A percentile compares a stretch with the other conserved stretches of the same genome.
Conservation (phyloP, 345 rosid genomes). For the Populus pruinosa region DNA sequence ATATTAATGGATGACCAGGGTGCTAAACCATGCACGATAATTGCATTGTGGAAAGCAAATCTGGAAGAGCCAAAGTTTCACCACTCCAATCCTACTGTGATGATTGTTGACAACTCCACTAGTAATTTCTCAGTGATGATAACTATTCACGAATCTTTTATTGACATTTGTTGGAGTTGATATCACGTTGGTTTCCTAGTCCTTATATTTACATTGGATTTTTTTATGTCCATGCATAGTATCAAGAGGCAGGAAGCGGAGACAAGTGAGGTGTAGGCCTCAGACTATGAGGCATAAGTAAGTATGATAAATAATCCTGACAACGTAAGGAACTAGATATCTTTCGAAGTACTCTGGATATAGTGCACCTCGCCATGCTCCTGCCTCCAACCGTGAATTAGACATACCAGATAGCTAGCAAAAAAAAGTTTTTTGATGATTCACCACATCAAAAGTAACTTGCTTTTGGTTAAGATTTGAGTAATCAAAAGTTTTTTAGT, state of each 20-base stretch:
- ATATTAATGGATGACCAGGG: slow-evolving; percentile 50
- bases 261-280: slow-evolving; percentile 68
- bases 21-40: slow-evolving; percentile 69
- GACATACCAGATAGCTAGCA: neutral
- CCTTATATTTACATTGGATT: slow-evolving; percentile 37
- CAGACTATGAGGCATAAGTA: slow-evolving; percentile 58
- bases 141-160: neutral
- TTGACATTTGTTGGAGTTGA: slow-evolving; percentile 13
- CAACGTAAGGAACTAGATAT: neutral
- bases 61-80: slow-evolving; percentile 71
- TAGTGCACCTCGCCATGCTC: slow-evolving; percentile 22
- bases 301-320: slow-evolving; percentile 38
- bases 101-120: slow-evolving; percentile 58
- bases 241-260: slow-evolving; percentile 71
- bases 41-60: slow-evolving; percentile 86
- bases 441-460: neutral
- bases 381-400: slow-evolving; percentile 30
- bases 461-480: neutral
- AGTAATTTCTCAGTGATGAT: slow-evolving; percentile 54
- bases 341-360: neutral
- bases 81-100: slow-evolving; percentile 73
- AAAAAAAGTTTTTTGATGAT: neutral
- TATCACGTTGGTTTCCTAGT: slow-evolving; percentile 1
- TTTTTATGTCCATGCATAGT: slow-evolving; percentile 53
- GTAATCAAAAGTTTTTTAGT: neutral